Evolutionary conservation across 257 asterid species (phyloP).

Genomic region (Solanum chaucha): DNA sequence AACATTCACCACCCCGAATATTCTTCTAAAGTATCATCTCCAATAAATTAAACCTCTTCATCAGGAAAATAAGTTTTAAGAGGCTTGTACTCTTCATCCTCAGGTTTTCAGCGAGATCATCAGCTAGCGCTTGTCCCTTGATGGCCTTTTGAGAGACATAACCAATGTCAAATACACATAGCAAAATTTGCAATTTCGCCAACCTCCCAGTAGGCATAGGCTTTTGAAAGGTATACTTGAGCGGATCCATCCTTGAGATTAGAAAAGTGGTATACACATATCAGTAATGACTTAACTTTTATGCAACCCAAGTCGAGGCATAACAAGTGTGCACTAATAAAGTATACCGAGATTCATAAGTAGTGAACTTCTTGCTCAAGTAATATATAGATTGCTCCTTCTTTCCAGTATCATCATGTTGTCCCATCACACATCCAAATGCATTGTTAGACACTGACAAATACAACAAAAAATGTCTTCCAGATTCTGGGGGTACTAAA

Average conservation of each 20-base stretch:
- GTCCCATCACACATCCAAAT: background rate
- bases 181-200: background rate
- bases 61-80: background rate
- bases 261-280: background rate
- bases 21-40: background rate
- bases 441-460: accelerated
- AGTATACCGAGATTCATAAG: background rate
- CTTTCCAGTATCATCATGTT: too few species aligned
- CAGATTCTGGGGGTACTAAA: background rate
- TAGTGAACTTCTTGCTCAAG: too few species aligned
- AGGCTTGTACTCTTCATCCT: background rate
- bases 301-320: background rate
- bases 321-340: background rate
- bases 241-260: background rate
- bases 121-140: too few species aligned
- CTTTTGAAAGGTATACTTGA: too few species aligned
- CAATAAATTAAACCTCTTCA: background rate
- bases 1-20: background rate
- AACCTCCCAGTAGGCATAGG: too few species aligned
- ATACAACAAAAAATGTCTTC: background rate
- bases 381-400: too few species aligned
- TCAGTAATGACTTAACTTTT: background rate
- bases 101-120: background rate
- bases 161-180: background rate
- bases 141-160: too few species aligned